These are phyloP conservation scores for Raddia guianensis DNA, from an alignment of 176 grass and related monocot genomes.

Conservation along the genomic window DNA sequence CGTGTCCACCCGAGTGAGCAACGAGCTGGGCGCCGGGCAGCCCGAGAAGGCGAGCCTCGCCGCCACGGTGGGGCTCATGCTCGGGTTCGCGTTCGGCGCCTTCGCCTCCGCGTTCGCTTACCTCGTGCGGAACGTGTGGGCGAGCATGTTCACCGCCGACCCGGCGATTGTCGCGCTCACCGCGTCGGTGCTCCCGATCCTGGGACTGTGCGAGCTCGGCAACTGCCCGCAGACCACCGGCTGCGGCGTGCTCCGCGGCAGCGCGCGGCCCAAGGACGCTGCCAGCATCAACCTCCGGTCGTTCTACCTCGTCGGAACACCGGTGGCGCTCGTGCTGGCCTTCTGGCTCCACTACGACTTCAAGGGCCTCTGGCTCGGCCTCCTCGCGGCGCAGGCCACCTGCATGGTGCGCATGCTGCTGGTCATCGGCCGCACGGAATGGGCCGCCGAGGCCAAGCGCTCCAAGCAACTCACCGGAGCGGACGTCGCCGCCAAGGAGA, in stretches of 20 bases:
- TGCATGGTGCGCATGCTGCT: conserved; percentile 79
- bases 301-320: conserved; percentile 77
- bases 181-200: conserved; percentile 71
- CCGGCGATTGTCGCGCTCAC: conserved; percentile 71
- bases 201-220: conserved; percentile 76
- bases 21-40: conserved; percentile 79
- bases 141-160: conserved; percentile 75
- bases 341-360: conserved; percentile 69
- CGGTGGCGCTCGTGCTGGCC: conserved; percentile 70
- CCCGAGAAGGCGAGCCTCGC: conserved; percentile 65
- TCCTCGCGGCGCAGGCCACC: conserved; percentile 70
- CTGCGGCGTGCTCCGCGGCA: conserved; percentile 81
- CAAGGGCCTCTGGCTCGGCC: conserved; percentile 76
- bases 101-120: conserved; percentile 68
- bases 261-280: conserved; percentile 75
- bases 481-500: background rate
- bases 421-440: conserved; percentile 58
- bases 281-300: conserved; percentile 85
- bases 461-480: conserved; percentile 64
- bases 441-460: conserved; percentile 62
- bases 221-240: conserved; percentile 93
- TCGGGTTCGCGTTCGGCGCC: conserved; percentile 63
- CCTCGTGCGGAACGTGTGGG: conserved; percentile 65
- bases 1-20: conserved; percentile 89
- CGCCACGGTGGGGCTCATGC: conserved; percentile 57